These are phyloP conservation scores for Nitzschia inconspicua DNA, from an alignment of 108 stramenopile species.

Conservation along the genomic window DNA sequence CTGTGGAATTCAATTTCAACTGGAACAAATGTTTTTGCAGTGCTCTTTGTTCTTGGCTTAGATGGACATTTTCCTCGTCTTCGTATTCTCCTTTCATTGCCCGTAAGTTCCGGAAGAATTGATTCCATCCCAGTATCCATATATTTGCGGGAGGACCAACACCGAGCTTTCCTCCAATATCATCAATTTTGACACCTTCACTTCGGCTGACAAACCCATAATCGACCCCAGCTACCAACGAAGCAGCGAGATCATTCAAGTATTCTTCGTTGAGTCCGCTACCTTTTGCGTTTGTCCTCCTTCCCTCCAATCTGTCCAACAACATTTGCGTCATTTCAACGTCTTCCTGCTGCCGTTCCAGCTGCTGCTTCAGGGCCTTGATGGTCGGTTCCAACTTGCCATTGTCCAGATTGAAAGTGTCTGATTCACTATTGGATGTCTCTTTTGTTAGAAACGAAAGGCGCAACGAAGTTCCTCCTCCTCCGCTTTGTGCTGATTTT, in stretches of 20 bases:
- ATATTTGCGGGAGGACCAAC: conserved; percentile 63
- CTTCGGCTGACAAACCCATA: conserved; percentile 60
- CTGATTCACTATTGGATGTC: too few species aligned
- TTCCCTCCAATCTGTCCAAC: not conserved
- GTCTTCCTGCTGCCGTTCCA: not conserved
- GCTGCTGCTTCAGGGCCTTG: not conserved
- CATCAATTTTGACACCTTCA: conserved; percentile 28
- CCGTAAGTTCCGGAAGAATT: conserved; percentile 55
- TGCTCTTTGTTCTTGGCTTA: conserved; percentile 33
- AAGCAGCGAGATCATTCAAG: conserved; percentile 26
- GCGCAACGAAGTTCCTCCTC: too few species aligned
- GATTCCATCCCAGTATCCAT: conserved; percentile 37
- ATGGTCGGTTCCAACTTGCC: too few species aligned
- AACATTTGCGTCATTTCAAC: not conserved
- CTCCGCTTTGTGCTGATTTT: too few species aligned
- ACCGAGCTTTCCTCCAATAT: conserved; percentile 12
- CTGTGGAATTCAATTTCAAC: conserved; percentile 45
- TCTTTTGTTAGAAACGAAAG: too few species aligned
- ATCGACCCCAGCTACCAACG: conserved; percentile 46
- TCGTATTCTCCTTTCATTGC: conserved; percentile 64
- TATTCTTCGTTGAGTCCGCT: not conserved
- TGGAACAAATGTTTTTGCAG: conserved; percentile 33
- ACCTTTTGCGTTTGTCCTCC: not conserved
- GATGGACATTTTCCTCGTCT: conserved; percentile 30
- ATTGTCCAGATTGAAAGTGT: too few species aligned